These are phyloP conservation scores for Warburgia ugandensis DNA, from an alignment of 164 flowering plant species.

Conservation along the genomic window DNA sequence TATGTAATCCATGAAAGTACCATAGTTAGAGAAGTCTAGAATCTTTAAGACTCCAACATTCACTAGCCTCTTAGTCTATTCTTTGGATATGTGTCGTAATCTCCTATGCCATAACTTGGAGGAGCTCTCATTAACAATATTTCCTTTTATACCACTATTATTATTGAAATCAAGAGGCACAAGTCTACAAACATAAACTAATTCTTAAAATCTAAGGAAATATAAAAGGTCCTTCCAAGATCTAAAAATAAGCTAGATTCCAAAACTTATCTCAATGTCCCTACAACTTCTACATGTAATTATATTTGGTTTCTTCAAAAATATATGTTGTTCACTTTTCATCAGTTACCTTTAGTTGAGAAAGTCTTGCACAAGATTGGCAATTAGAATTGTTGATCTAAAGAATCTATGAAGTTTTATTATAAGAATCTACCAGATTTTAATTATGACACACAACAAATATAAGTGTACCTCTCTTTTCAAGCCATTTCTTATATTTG, in stretches of 20 bases:
- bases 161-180: background rate
- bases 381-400: background rate
- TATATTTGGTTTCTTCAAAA: too few relatives aligned
- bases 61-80: background rate
- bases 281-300: background rate
- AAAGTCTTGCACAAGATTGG: background rate
- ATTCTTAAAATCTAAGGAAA: background rate
- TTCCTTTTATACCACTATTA: background rate
- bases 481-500: background rate
- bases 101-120: background rate
- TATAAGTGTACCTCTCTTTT: slow-evolving; percentile 1
- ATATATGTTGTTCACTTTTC: too few relatives aligned
- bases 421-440: too few relatives aligned
- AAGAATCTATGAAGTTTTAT: background rate
- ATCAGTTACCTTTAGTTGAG: background rate
- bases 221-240: background rate
- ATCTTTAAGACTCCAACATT: background rate
- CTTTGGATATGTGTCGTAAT: too few relatives aligned
- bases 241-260: background rate
- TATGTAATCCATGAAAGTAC: too few relatives aligned
- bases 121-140: too few relatives aligned
- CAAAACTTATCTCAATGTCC: background rate
- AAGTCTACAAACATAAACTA: background rate
- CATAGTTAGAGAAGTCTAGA: background rate
- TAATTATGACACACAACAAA: too few relatives aligned